phyloP scores from a whole-genome alignment of 2,329 filamentous ascomycete genomes.

The Ilyonectria sp. region DNA sequence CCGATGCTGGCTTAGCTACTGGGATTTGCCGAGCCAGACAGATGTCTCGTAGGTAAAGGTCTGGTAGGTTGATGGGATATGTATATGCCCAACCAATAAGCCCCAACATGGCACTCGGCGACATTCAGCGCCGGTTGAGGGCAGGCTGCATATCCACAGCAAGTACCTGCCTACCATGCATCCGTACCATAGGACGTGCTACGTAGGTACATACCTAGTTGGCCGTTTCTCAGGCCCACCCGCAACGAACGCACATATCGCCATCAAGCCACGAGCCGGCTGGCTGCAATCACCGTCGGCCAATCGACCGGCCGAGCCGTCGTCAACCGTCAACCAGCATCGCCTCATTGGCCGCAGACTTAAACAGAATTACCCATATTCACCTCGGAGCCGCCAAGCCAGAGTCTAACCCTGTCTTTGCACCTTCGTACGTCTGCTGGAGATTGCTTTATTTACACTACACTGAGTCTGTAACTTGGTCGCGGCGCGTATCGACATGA shows the following conservation, averaged over 20 bases:
- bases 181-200: background rate
- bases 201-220: background rate
- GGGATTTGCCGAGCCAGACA: background rate
- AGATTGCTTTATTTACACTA: constrained; percentile 20
- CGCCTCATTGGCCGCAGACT: constrained; percentile 4
- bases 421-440: background rate
- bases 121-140: background rate
- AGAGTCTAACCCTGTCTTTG: background rate
- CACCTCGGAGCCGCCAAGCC: background rate
- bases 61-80: background rate
- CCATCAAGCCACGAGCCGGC: constrained; percentile 24
- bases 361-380: background rate
- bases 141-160: background rate
- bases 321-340: constrained; percentile 7
- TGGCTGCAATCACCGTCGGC: constrained; percentile 15
- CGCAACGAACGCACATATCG: constrained; percentile 13
- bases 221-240: constrained; percentile 23
- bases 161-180: constrained; percentile 1
- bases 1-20: background rate
- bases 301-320: constrained; percentile 9
- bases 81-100: background rate
- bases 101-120: background rate
- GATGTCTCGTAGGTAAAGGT: background rate
- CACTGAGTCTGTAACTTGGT: constrained; percentile 1
- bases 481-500: constrained; percentile 20